phyloP scores from a whole-genome alignment of 2,329 filamentous ascomycete species.

The Colletotrichum euphorbiae region DNA sequence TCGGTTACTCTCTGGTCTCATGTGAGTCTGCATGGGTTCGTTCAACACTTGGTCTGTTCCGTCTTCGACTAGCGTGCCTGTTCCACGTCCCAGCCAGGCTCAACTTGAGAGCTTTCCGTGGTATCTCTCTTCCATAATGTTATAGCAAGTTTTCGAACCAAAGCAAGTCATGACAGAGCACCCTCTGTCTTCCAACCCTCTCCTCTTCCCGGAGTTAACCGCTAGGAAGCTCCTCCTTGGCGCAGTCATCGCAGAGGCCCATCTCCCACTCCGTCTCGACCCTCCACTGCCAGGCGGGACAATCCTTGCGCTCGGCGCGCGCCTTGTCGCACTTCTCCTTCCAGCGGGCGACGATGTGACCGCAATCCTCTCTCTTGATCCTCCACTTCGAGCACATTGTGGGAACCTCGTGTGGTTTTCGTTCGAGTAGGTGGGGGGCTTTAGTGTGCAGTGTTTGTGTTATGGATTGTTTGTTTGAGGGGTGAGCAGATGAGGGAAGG shows the following conservation, averaged over 20 bases:
- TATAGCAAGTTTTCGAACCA: not conserved
- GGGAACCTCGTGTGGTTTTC: not conserved
- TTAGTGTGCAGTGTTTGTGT: too few species aligned
- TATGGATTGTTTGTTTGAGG: too few species aligned
- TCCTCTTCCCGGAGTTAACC: not conserved
- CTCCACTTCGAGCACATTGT: slow-evolving; percentile 30
- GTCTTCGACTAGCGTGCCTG: too few species aligned
- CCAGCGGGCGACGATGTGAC: slow-evolving; percentile 12
- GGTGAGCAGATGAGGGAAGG: too few species aligned
- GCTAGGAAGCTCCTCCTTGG: not conserved
- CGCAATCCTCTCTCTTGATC: slow-evolving; percentile 13
- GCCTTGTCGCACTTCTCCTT: slow-evolving; percentile 15
- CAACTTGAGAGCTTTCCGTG: too few species aligned
- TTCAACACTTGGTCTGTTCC: too few species aligned
- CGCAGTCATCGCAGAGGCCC: slow-evolving; percentile 24
- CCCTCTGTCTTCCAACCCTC: too few species aligned
- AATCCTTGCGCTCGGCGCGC: slow-evolving; percentile 1
- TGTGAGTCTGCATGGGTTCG: too few species aligned
- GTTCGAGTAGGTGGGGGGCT: too few species aligned
- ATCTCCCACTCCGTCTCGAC: slow-evolving; percentile 21
- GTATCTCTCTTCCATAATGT: too few species aligned
- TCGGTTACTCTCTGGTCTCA: too few species aligned
- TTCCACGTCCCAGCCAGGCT: too few species aligned
- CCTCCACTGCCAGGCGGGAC: not conserved
- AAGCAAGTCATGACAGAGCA: not conserved